Base-by-base conservation (phyloP, 441 rosid genomes). In the Populus trichocarpa region DNA sequence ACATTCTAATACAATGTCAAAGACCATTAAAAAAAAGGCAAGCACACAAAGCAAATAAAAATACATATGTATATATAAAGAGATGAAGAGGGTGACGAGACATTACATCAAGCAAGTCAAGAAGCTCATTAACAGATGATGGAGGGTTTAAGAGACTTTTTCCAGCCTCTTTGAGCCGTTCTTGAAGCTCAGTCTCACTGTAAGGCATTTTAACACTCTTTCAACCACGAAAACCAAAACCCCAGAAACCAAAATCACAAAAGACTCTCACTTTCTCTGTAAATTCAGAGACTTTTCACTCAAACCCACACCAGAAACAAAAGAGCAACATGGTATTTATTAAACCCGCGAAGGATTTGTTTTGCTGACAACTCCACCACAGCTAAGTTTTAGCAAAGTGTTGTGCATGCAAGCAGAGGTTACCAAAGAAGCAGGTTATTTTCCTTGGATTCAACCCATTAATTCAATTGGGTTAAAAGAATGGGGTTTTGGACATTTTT, bases 51-150 rank as follows among this genome's bases (percentile, higher is more conserved):
- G 69, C 25, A 23, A 22, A 68, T 23, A 70, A 33, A 57, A 14
- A 64, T 40, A 82, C 67, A 46, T 67, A 78, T 74, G 67, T 9
- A 64, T 5, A 42, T 70, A 75, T 65, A 57, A 70, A 74, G 72
- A 75, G 64, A 46, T 46, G 77, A 73, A 72, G 61, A 67, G 72
- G 53, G 74, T 73, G 57, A 22, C 20, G 32, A 46, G 71, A 5
- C 79, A 72, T 80, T 89, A 93, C 98, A 83, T 92, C 87, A 81
- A 93, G 94, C 76, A 84, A 82, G 76, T n/a, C 33, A 73, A 88
- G 88, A 67, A 87, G 85, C 59, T 85, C 86, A 50, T 88, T 85
- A 65, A 81, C 74, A 5, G 94, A 84, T 16, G 89, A 78, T 6
- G 86, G 87, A 69, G 90, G 86, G 71, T 80, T 78, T 33, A 88